Evolutionary conservation across 306 rosid species (phyloP), one percentile per base, ranked within the genome.

Genomic region (Gastrolobium villosum): DNA sequence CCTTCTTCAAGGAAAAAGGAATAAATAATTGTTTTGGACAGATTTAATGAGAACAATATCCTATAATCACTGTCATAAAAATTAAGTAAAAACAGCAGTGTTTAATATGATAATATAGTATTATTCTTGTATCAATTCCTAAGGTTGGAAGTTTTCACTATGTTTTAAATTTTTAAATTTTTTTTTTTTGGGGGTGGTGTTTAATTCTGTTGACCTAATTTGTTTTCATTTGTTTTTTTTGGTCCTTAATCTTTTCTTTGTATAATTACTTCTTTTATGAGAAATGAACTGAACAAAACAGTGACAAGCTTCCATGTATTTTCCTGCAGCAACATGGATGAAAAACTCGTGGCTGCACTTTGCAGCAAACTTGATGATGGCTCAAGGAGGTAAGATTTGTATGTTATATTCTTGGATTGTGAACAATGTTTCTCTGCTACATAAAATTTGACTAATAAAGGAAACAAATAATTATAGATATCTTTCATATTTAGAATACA

Each of bases 321-420:
- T 72, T 32, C 76, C 69, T 81, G 84, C 92, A 95, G 99, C 83
- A 91, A 86, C 84, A 72, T 88, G 39, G 99, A 95, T 81, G 98
- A 95, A 84, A 93, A 93, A 86, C 92, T 95, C 6, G 99, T 93
- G 82, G 99, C 97, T 50, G 98, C 90, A 39, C 91, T 93, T 79
- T 91, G 97, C 68, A 39, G 91, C 65, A 83, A 84, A 73, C 91
- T 83, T 74, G 85, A 77, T 59, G 87, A 81, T 73, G 84, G 81
- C 53, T 76, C 82, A 44, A 87, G 84, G 55, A 90, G 99, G 99
- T 90, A 73, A 71, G 83, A 61, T 64, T 67, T 36, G 54, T 69
- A 20, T 72, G 7, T 32, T 44, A 40, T 41, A n/a, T 37, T 78
- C 45, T 70, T 49, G 49, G 49, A 37, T 30, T 74, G 26, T 61